Evolutionary conservation across 805 yeast genomes (phyloP), one percentile per base, ranked within the genome.

Genomic region (Trichomonascus vanleenenianus): DNA sequence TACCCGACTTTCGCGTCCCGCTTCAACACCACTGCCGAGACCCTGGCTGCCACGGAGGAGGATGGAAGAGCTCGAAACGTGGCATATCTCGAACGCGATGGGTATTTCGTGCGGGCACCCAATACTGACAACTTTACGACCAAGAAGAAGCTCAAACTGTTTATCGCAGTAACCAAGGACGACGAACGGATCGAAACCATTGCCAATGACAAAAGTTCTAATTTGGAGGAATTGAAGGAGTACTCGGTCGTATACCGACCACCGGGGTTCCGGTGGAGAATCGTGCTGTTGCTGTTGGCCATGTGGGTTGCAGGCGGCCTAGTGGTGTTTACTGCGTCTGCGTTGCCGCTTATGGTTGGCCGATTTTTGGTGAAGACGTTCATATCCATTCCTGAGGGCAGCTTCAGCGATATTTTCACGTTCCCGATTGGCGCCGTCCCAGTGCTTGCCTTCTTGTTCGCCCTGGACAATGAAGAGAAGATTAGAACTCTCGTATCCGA

Each of bases 191-290:
- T 83, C 40, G 66, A 66, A 22, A 62, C 59, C 15, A 22, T 22
- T 5, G 7, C 27, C 27, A 52, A 51, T 22, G 52, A 47, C n/a
- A 71, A 68, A 12, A 67, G 66, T 14, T 72, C 68, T 34, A 70
- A 65, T 16, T 30, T 20, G 6, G 8, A 19, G 18, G 66, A 66
- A 20, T 65, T 68, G 22, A 66, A 69, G 46, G 62, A 64, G 1
- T 87, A 89, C 62, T 71, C 76, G 2, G 76, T 89, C 25, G 96
- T 89, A 2, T 94, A 89, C 64, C 72, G 86, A 39, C 97, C 99
- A 3, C 95, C 95, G 1, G 54, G 73, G 42, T 85, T 91, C 62
- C 72, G 78, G 43, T 30, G 57, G 2, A 72, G 96, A 48, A 71
- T 87, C 31, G 66, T 74, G 18, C 65, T 57, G 0, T 59, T 84